These are phyloP conservation scores for Eucalyptus fibrosa DNA, from an alignment of 345 rosid genomes.

Conservation along the genomic window DNA sequence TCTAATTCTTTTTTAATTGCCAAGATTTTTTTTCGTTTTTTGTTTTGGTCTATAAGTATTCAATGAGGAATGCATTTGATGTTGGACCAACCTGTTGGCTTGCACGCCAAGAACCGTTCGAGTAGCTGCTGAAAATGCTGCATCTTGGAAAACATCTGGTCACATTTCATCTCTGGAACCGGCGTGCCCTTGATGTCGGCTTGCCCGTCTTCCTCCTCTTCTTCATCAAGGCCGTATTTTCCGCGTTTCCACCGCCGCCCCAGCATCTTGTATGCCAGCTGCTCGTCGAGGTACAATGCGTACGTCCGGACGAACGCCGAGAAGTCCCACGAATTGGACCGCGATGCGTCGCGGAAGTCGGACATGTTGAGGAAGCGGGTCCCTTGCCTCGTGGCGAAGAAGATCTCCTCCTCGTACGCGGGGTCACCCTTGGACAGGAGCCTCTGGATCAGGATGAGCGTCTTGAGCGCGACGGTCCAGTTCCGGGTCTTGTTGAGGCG, in stretches of 20 bases:
- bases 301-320: constrained; percentile 79
- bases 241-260: constrained; percentile 47
- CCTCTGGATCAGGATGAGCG: constrained; percentile 57
- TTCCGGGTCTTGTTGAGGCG: constrained; percentile 74
- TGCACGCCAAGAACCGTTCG: constrained; percentile 75
- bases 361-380: constrained; percentile 75
- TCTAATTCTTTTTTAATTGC: not conserved
- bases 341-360: constrained; percentile 56
- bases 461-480: constrained; percentile 86
- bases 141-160: constrained; percentile 37
- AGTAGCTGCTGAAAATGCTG: constrained; percentile 74
- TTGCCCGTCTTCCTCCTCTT: constrained; percentile 14
- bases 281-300: constrained; percentile 65
- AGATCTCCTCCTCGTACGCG: constrained; percentile 76
- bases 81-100: constrained; percentile 61
- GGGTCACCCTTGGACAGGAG: constrained; percentile 57
- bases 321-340: constrained; percentile 63
- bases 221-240: constrained; percentile 28
- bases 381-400: constrained; percentile 81
- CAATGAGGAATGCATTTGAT: not conserved
- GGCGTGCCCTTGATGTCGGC: constrained; percentile 24
- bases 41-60: not conserved
- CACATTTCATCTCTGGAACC: constrained; percentile 46
- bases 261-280: constrained; percentile 64
- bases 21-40: not conserved